Conservation (phyloP, 371 early-diverging fungal species). For the Mortierella sp. region DNA sequence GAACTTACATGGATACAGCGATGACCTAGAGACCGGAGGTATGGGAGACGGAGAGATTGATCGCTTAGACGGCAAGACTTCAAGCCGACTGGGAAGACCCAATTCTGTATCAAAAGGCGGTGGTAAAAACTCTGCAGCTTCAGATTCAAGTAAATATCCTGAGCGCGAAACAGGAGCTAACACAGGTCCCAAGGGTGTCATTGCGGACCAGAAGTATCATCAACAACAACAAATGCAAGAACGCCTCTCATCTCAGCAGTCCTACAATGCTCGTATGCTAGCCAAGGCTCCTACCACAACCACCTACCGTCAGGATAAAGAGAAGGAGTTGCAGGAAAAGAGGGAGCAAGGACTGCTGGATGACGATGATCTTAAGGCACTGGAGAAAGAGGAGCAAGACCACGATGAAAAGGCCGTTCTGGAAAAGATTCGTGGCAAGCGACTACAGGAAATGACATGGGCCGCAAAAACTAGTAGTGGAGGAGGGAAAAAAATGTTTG, state of each 20-base stretch:
- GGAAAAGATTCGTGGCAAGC: constrained; percentile 41
- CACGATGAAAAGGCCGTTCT: constrained; percentile 31
- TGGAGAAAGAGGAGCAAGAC: constrained; percentile 26
- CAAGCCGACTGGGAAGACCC: constrained; percentile 17
- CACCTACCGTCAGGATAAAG: constrained; percentile 37
- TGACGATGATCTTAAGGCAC: constrained; percentile 8
- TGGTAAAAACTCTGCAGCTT: background rate
- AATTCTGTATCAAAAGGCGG: background rate
- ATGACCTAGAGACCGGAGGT: constrained; percentile 35
- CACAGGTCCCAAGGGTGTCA: constrained; percentile 54
- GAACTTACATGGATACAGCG: constrained; percentile 4
- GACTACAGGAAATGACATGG: constrained; percentile 37
- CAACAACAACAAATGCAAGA: constrained; percentile 45
- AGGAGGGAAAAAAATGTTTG: constrained; percentile 33
- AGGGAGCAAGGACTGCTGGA: constrained; percentile 21
- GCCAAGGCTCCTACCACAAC: constrained; percentile 41
- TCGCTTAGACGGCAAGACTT: constrained; percentile 40
- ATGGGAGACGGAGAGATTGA: constrained; percentile 38
- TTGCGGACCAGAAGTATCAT: constrained; percentile 50
- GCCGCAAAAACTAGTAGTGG: constrained; percentile 8
- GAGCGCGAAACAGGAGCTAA: constrained; percentile 53
- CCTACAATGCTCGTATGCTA: constrained; percentile 36
- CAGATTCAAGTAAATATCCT: constrained; percentile 23
- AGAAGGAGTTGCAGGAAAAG: constrained; percentile 23
- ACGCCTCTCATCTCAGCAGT: constrained; percentile 20